A percentile compares a stretch with the other conserved stretches of the same genome.
phyloP scores from a whole-genome alignment of 768 basidiomycete genomes.

The Boletus huronensis region DNA sequence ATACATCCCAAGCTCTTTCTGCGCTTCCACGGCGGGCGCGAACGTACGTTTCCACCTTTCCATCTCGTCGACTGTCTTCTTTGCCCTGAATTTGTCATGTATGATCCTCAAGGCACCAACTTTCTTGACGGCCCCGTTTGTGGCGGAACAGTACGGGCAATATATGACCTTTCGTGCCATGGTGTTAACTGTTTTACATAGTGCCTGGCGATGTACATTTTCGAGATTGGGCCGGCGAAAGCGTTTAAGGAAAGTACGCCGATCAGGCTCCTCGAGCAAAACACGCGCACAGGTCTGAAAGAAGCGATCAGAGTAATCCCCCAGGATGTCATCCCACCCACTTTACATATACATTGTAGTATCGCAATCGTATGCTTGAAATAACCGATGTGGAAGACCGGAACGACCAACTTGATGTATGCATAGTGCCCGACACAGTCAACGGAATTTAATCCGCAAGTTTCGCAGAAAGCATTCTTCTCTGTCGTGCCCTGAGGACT shows the following conservation, averaged over 20 bases:
- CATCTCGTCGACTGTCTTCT: constrained; percentile 87
- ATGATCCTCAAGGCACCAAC: constrained; percentile 92
- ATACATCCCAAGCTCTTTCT: constrained; percentile 82
- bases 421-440: constrained; percentile 99
- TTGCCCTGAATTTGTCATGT: constrained; percentile 95
- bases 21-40: constrained; percentile 72
- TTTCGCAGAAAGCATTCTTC: constrained; percentile 89
- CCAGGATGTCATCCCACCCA: constrained; percentile 23
- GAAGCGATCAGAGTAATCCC: neutral
- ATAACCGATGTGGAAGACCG: constrained; percentile 98
- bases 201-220: constrained; percentile 81
- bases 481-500: constrained; percentile 82
- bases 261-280: constrained; percentile 81
- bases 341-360: constrained; percentile 97
- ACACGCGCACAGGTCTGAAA: constrained; percentile 86
- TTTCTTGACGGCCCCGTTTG: constrained; percentile 96
- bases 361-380: constrained; percentile 94
- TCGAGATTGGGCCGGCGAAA: constrained; percentile 90
- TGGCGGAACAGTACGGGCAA: constrained; percentile 90
- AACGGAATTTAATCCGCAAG: constrained; percentile 86
- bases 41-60: constrained; percentile 86
- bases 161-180: constrained; percentile 86
- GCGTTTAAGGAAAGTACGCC: constrained; percentile 79
- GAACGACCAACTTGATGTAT: constrained; percentile 94
- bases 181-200: constrained; percentile 82